These are phyloP conservation scores for Eurotiales sp. DNA, from an alignment of 2,329 filamentous ascomycete genomes.

Conservation along the genomic window DNA sequence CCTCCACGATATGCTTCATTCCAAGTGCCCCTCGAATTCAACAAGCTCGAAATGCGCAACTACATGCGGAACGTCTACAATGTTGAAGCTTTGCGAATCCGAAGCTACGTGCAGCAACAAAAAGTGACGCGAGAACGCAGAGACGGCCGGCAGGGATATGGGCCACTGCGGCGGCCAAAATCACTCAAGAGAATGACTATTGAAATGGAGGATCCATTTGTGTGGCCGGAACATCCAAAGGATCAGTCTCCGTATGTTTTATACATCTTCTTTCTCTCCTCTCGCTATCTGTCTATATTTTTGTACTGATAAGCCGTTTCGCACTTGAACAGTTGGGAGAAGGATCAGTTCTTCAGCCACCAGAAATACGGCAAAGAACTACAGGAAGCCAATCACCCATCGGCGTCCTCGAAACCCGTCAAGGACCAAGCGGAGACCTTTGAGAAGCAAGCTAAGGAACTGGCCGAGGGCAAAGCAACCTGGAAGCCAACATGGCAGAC, in stretches of 20 bases:
- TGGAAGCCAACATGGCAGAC: constrained; percentile 56
- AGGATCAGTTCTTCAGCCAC: constrained; percentile 53
- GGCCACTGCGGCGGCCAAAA: constrained; percentile 65
- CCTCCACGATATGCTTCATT: constrained; percentile 83
- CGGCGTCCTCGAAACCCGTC: constrained; percentile 38
- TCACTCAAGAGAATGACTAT: constrained; percentile 91
- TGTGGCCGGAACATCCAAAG: constrained; percentile 71
- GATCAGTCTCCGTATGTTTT: constrained; percentile 55
- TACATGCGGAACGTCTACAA: constrained; percentile 87
- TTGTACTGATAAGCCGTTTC: constrained; percentile 16
- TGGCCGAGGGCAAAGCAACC: constrained; percentile 57
- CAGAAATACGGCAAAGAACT: constrained; percentile 46
- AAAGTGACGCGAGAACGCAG: constrained; percentile 49
- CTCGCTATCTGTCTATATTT: constrained; percentile 7
- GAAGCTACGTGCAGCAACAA: constrained; percentile 73
- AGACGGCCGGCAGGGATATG: constrained; percentile 39
- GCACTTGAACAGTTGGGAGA: constrained; percentile 59
- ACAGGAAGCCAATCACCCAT: constrained; percentile 32
- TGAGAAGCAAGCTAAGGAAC: constrained; percentile 58
- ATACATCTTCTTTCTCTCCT: constrained; percentile 7
- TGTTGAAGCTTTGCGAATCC: constrained; percentile 67
- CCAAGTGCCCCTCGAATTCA: constrained; percentile 84
- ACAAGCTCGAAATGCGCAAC: constrained; percentile 93
- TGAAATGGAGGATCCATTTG: constrained; percentile 81
- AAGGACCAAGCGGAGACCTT: constrained; percentile 45